phyloP scores from a whole-genome alignment of 2,329 filamentous ascomycete species.

The Talaromyces atroroseus region DNA sequence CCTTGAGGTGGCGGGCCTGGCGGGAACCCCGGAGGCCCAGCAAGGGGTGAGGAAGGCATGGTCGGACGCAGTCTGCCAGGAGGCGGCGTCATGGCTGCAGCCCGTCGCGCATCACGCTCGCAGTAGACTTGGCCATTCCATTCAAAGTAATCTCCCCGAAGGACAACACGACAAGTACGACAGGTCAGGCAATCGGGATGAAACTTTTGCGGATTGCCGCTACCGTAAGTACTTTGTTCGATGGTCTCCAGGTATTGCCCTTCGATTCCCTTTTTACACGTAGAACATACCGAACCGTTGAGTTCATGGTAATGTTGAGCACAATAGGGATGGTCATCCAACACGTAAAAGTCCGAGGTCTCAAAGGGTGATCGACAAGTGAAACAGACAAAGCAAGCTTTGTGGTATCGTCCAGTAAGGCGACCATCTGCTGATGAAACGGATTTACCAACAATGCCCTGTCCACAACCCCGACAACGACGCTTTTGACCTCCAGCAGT shows the following conservation, averaged over 20 bases:
- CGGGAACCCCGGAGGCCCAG: slow-evolving; percentile 23
- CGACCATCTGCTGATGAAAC: slow-evolving; percentile 90
- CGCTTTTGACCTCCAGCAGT: slow-evolving; percentile 54
- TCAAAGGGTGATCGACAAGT: slow-evolving; percentile 76
- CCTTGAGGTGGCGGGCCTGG: slow-evolving; percentile 17
- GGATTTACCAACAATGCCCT: slow-evolving; percentile 80
- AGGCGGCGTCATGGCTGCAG: slow-evolving; percentile 35
- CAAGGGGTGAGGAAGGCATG: slow-evolving; percentile 29
- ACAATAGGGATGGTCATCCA: slow-evolving; percentile 82
- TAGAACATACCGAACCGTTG: slow-evolving; percentile 78
- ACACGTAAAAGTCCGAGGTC: slow-evolving; percentile 88
- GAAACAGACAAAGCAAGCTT: slow-evolving; percentile 86
- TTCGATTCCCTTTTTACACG: slow-evolving; percentile 81
- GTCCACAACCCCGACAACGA: slow-evolving; percentile 74
- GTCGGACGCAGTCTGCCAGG: slow-evolving; percentile 30
- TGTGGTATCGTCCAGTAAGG: slow-evolving; percentile 89
- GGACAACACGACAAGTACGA: slow-evolving; percentile 61
- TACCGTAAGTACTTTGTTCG: slow-evolving; percentile 25
- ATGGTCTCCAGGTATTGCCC: slow-evolving; percentile 86
- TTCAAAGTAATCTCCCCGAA: slow-evolving; percentile 87
- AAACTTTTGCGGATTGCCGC: slow-evolving; percentile 56
- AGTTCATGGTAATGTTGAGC: slow-evolving; percentile 86
- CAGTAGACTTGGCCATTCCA: slow-evolving; percentile 75
- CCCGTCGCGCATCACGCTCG: slow-evolving; percentile 72
- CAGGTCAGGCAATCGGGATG: slow-evolving; percentile 86